Percentiles rank a stretch among this genome's conserved stretches.
Evolutionary conservation across 164 flowering plant genomes (phyloP).

Genomic region (Berberis thunbergii): DNA sequence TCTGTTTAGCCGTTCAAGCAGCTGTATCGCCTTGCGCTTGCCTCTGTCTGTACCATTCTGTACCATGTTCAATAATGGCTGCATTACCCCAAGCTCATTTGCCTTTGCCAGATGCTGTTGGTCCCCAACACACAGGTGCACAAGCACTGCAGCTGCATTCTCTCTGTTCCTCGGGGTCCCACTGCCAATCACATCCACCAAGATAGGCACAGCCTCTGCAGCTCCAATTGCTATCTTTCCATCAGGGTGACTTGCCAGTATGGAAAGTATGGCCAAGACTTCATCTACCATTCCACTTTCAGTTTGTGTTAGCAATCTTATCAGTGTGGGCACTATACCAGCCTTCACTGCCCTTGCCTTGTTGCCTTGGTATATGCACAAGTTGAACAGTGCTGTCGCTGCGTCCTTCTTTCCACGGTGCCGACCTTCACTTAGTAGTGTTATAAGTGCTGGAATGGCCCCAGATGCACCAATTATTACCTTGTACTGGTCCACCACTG

Average conservation of each 20-base stretch:
- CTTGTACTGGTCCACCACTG: constrained; percentile 83
- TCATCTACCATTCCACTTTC: constrained; percentile 81
- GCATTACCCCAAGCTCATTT: constrained; percentile 57
- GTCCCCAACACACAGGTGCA: constrained; percentile 66
- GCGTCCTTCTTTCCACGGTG: constrained; percentile 96
- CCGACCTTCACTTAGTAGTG: constrained; percentile 69
- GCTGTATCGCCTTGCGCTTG: constrained; percentile 70
- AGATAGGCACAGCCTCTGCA: constrained; percentile 68
- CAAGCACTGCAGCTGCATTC: constrained; percentile 89
- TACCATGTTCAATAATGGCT: constrained; percentile 47
- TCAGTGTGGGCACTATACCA: constrained; percentile 64
- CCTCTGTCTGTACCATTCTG: constrained; percentile 86
- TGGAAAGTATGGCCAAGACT: constrained; percentile 81
- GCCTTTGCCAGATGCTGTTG: constrained; percentile 52
- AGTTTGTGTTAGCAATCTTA: constrained; percentile 71
- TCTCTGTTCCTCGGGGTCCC: constrained; percentile 90
- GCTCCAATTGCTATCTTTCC: constrained; percentile 71
- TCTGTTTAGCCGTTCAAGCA: constrained; percentile 65
- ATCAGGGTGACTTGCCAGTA: constrained; percentile 77
- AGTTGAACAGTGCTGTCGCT: constrained; percentile 93
- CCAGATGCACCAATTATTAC: constrained; percentile 73
- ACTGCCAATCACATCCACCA: constrained; percentile 65
- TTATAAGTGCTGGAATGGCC: constrained; percentile 82
- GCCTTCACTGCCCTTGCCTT: constrained; percentile 86
- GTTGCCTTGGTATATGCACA: constrained; percentile 93